Evolutionary conservation across 768 basidiomycete species (phyloP).

Genomic region (Cantharellus anzutake): DNA sequence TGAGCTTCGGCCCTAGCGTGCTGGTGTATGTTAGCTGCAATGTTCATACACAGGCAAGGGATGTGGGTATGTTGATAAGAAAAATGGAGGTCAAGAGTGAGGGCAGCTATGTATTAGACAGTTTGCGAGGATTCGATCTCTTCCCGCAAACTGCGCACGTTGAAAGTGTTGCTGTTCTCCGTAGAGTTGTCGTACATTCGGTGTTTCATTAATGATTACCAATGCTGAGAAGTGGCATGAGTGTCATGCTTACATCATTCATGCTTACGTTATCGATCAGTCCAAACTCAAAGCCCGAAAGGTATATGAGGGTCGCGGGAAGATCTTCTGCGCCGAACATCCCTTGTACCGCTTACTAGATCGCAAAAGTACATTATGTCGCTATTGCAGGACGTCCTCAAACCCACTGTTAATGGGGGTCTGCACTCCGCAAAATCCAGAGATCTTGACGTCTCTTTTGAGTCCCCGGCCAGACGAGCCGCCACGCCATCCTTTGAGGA

Average conservation of each 20-base stretch:
- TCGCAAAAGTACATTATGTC: neutral
- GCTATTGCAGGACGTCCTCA: neutral
- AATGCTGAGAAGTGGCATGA: no score
- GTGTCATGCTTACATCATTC: no score
- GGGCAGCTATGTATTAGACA: constrained; percentile 55
- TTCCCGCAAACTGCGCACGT: constrained; percentile 96
- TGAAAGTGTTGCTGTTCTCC: constrained; percentile 22
- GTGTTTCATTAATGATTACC: neutral
- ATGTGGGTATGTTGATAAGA: constrained; percentile 51
- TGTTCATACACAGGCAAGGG: constrained; percentile 82
- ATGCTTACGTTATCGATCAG: no score
- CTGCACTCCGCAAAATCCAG: neutral
- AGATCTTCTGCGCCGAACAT: neutral
- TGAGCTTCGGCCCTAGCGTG: constrained; percentile 38
- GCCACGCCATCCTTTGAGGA: neutral
- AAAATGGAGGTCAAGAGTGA: constrained; percentile 24
- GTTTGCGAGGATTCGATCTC: constrained; percentile 74
- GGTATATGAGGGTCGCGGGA: no score
- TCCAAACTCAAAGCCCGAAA: no score
- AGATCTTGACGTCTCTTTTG: neutral
- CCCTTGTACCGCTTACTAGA: neutral
- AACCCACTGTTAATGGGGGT: neutral
- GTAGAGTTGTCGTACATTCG: neutral
- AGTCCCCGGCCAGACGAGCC: neutral
- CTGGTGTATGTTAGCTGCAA: constrained; percentile 91